These are phyloP conservation scores for Dactylis glomerata DNA, from an alignment of 176 grass and related monocot genomes.

Conservation along the genomic window DNA sequence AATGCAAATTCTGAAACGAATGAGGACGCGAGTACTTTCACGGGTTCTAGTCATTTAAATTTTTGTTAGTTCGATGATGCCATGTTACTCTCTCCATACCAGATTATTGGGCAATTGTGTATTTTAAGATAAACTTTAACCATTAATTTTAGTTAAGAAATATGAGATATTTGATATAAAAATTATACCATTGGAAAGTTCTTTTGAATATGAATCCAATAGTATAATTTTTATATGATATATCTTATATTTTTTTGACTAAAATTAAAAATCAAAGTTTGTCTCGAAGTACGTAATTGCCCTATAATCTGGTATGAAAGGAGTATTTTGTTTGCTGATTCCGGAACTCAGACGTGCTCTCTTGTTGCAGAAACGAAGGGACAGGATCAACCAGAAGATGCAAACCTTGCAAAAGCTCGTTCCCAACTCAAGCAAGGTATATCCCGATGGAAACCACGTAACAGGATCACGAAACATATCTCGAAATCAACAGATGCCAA, in stretches of 20 bases:
- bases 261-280: too few species aligned
- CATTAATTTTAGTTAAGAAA: too few species aligned
- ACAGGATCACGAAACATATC: not conserved
- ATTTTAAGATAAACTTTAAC: too few species aligned
- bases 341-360: not conserved
- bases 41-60: not conserved
- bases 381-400: slow-evolving; percentile 97
- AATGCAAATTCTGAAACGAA: not conserved
- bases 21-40: not conserved
- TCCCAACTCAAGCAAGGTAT: slow-evolving; percentile 93
- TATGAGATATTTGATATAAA: too few species aligned
- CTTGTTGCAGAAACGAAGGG: slow-evolving; percentile 82
- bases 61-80: not conserved
- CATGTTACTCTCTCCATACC: too few species aligned
- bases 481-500: not conserved
- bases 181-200: too few species aligned
- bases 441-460: not conserved
- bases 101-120: too few species aligned
- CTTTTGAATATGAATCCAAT: too few species aligned
- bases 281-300: too few species aligned
- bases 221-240: too few species aligned
- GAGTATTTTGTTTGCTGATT: not conserved
- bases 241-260: too few species aligned
- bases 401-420: slow-evolving; percentile 87
- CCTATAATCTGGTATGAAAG: too few species aligned